Percentiles rank a stretch among this genome's conserved stretches.
Conservation (phyloP, 768 basidiomycete genomes). For the Xerocomus brunneocitrinus region DNA sequence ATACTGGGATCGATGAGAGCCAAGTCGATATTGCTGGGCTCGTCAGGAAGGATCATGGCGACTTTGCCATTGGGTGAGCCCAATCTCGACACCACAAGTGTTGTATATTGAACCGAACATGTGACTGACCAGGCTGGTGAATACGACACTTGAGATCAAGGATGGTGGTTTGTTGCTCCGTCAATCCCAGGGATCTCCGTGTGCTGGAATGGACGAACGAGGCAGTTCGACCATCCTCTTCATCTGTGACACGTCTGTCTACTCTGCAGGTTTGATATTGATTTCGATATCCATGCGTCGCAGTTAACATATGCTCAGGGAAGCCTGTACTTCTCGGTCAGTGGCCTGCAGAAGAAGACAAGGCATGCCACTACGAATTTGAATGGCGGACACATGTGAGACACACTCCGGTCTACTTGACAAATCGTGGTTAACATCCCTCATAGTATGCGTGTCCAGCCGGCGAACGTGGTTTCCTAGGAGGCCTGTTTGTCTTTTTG, state of each 20-base stretch:
- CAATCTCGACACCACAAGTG: neutral
- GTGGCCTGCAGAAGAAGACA: conserved; percentile 55
- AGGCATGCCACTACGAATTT: conserved; percentile 72
- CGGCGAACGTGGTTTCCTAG: conserved; percentile 45
- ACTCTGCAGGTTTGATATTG: conserved; percentile 40
- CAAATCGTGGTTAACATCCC: neutral
- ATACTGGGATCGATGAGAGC: conserved; percentile 44
- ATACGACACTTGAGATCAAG: conserved; percentile 57
- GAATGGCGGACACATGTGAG: conserved; percentile 82
- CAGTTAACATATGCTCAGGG: conserved; percentile 27
- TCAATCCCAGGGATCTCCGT: conserved; percentile 61
- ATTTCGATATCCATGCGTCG: neutral
- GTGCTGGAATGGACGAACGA: conserved; percentile 42
- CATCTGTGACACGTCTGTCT: conserved; percentile 66
- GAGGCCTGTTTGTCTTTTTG: conserved; percentile 54
- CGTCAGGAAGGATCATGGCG: conserved; percentile 55
- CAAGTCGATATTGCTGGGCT: conserved; percentile 57
- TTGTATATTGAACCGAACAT: neutral
- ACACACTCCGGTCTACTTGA: conserved; percentile 5
- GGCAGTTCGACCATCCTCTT: conserved; percentile 73
- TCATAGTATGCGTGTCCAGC: conserved; percentile 68
- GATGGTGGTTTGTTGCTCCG: conserved; percentile 52
- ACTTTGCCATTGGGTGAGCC: conserved; percentile 68
- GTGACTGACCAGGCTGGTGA: conserved; percentile 31
- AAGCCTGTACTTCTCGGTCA: conserved; percentile 57